Percentiles rank a stretch among this genome's conserved stretches.
phyloP scores from a whole-genome alignment of 2,329 filamentous ascomycete genomes.

The Aspergillus clavatus region DNA sequence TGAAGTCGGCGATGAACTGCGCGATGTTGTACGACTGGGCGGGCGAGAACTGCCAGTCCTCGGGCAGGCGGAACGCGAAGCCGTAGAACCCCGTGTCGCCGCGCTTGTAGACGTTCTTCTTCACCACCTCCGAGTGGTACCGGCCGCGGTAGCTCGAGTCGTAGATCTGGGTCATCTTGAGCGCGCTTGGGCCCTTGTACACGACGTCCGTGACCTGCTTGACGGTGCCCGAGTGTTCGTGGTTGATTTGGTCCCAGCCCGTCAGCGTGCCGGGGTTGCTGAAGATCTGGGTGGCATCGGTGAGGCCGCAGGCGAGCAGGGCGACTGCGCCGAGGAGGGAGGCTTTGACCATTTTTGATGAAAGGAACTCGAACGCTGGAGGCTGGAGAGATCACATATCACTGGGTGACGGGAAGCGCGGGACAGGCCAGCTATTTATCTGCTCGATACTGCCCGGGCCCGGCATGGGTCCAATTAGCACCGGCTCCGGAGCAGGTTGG shows the following conservation, averaged over 20 bases:
- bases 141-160: constrained; percentile 40
- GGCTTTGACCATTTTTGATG: neutral
- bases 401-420: no score
- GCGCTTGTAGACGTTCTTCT: constrained; percentile 43
- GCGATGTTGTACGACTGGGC: constrained; percentile 46
- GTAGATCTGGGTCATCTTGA: constrained; percentile 43
- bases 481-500: no score
- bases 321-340: neutral
- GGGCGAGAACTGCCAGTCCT: constrained; percentile 44
- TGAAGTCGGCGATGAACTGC: constrained; percentile 51
- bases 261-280: constrained; percentile 27
- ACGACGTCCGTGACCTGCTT: constrained; percentile 39
- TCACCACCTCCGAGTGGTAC: constrained; percentile 48
- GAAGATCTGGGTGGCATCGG: constrained; percentile 16
- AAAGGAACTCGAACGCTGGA: no score
- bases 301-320: neutral
- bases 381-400: no score
- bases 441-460: no score
- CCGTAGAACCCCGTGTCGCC: constrained; percentile 48
- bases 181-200: constrained; percentile 36
- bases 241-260: constrained; percentile 40
- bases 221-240: constrained; percentile 43
- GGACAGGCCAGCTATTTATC: no score
- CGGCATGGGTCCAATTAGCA: no score
- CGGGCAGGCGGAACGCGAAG: constrained; percentile 48